Conservation (phyloP, 2,329 filamentous ascomycete genomes). For the Scedosporium apiospermum region DNA sequence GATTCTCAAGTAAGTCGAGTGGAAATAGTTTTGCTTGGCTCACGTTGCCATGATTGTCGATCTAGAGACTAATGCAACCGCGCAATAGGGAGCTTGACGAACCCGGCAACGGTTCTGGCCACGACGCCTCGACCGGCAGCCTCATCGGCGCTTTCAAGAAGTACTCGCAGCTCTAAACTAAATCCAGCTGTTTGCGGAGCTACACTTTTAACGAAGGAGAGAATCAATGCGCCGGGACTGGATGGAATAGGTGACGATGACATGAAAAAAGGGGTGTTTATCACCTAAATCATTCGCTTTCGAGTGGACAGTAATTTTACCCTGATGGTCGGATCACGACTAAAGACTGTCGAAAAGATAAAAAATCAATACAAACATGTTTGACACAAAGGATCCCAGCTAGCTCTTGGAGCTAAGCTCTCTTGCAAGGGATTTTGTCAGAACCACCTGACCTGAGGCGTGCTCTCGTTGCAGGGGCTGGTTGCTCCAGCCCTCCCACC, state of each 20-base stretch:
- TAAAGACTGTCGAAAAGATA: neutral
- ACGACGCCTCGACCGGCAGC: constrained; percentile 82
- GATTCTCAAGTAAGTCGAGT: constrained; percentile 45
- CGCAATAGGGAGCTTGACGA: constrained; percentile 66
- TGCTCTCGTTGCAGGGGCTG: neutral
- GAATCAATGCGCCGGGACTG: neutral
- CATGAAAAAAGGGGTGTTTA: neutral
- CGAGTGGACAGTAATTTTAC: too few relatives aligned
- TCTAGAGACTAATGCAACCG: neutral
- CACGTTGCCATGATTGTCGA: neutral
- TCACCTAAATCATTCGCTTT: neutral
- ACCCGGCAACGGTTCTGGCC: constrained; percentile 57
- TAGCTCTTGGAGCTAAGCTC: neutral
- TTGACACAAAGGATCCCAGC: neutral
- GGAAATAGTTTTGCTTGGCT: neutral
- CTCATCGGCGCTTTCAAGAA: constrained; percentile 91
- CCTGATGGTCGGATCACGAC: neutral
- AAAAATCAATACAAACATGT: neutral
- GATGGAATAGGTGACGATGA: neutral
- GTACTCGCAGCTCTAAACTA: constrained; percentile 40
- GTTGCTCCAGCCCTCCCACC: neutral
- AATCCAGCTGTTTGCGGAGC: neutral
- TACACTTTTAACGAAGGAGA: neutral
- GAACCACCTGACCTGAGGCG: neutral
- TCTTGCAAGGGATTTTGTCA: neutral